Base-by-base conservation (phyloP, 257 asterid genomes). In the Ballota nigra region DNA sequence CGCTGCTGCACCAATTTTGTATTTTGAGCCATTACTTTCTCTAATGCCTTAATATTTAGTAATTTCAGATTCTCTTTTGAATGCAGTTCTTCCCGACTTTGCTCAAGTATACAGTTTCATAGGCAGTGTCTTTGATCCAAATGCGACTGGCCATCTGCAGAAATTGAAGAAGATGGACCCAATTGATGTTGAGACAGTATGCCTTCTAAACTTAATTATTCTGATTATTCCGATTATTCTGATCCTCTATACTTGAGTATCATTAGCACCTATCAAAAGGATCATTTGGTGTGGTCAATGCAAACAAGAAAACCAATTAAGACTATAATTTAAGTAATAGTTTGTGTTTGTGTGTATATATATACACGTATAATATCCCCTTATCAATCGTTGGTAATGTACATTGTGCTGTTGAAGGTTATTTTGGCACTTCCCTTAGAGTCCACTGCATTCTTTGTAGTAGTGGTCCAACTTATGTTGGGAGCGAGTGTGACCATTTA, bases 41-140 rank as follows among this genome's bases (percentile, higher is more conserved):
- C 31, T 43, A 6, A 49, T 57, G 63, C 80, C 53, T 51, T 62
- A 75, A 75, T 34, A 16, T 33, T 36, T 69, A 61, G 65, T 66
- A 63, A 49, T 57, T 57, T 19, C 67, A 33, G 9, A 57, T 79
- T 71, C 55, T 57, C 63, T 20, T 68, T 51, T 49, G 71, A 36
- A 52, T 85, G 96, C 92, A 94, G 97, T 89, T 74, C 83, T 94
- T 78, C 98, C 98, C 4, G 97, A 94, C 82, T 94, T 94, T 76
- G 87, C 88, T 76, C 90, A 87, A 83, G 98, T 94, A 15, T 94
- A 94, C 89, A 53, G 83, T 71, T 94, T 94, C 90, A 86, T 94
- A 56, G 98, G 97, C 82, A 89, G 96, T 41, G 83, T 94, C 71
- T 91, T 94, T 76, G 98, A 94, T 80, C 97, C 98, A 63, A 81